A percentile compares a stretch with the other conserved stretches of the same genome.
phyloP scores from a whole-genome alignment of 192 early-diverging fungal species.

The Jimgerdemannia flammicorona region DNA sequence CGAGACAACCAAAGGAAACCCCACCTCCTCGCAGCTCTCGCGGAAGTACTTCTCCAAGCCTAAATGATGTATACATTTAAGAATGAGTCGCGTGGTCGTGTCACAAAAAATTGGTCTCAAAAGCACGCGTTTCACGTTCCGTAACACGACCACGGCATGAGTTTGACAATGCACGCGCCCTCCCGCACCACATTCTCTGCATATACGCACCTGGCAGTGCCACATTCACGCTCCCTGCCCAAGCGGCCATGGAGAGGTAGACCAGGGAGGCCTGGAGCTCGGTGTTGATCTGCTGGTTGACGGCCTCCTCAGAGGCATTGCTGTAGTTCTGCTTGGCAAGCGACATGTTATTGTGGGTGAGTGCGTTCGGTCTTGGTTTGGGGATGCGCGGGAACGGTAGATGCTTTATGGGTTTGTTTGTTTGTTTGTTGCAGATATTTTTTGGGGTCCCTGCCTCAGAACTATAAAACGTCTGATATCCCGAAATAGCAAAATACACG shows the following conservation, averaged over 20 bases:
- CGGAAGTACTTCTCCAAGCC: conserved; percentile 51
- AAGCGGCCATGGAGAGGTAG: conserved; percentile 50
- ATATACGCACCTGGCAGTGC: conserved; percentile 40
- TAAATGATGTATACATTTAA: neutral
- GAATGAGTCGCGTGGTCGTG: neutral
- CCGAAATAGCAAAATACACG: too few relatives aligned
- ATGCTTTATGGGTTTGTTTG: too few relatives aligned
- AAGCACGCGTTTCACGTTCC: neutral
- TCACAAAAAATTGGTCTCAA: neutral
- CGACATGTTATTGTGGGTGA: conserved; percentile 20
- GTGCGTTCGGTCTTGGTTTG: too few relatives aligned
- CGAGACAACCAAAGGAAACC: neutral
- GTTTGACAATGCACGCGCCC: too few relatives aligned
- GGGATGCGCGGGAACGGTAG: too few relatives aligned
- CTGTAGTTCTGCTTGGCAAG: conserved; percentile 55
- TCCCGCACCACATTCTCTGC: neutral
- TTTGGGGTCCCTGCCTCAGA: too few relatives aligned
- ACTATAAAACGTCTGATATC: too few relatives aligned
- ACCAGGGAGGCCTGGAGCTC: conserved; percentile 57
- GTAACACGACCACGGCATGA: neutral
- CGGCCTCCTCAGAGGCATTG: conserved; percentile 43
- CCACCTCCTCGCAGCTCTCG: conserved; percentile 39
- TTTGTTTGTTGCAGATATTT: too few relatives aligned
- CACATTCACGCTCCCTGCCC: conserved; percentile 41
- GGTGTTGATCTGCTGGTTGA: conserved; percentile 56